Conservation (phyloP, 192 early-diverging fungal genomes). For the Geosiphon pyriformis region DNA sequence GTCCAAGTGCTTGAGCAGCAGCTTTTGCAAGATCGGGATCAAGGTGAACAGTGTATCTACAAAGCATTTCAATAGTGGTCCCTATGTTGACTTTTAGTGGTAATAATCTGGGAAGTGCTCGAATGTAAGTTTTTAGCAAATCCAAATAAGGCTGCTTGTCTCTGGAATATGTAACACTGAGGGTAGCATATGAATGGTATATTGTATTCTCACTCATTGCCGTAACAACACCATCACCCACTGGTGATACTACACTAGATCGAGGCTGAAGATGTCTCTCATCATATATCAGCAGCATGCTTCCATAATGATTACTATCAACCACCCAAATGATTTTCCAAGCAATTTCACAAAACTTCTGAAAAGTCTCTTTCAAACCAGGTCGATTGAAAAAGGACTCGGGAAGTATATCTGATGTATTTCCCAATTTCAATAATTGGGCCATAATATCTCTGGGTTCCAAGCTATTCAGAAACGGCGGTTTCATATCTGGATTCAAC, state of each 20-base stretch:
- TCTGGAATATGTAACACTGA: conserved; percentile 45
- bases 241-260: background rate
- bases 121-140: conserved; percentile 64
- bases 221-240: background rate
- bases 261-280: conserved; percentile 42
- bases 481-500: conserved; percentile 45
- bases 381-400: conserved; percentile 49
- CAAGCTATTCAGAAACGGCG: conserved; percentile 38
- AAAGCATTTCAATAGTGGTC: conserved; percentile 73
- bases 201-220: conserved; percentile 36
- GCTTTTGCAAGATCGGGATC: conserved; percentile 74
- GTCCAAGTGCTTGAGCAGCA: conserved; percentile 54
- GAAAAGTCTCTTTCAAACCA: conserved; percentile 60
- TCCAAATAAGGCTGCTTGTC: conserved; percentile 62
- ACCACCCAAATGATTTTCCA: conserved; percentile 54
- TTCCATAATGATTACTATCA: conserved; percentile 46
- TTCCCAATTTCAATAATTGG: conserved; percentile 18
- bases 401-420: conserved; percentile 41
- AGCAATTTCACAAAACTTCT: conserved; percentile 61
- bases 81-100: conserved; percentile 57
- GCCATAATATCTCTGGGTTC: conserved; percentile 35
- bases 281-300: conserved; percentile 43
- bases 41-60: conserved; percentile 76
- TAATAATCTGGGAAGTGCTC: conserved; percentile 63
- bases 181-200: conserved; percentile 40